Evolutionary conservation across 306 rosid genomes (phyloP).

Genomic region (Pueraria montana): DNA sequence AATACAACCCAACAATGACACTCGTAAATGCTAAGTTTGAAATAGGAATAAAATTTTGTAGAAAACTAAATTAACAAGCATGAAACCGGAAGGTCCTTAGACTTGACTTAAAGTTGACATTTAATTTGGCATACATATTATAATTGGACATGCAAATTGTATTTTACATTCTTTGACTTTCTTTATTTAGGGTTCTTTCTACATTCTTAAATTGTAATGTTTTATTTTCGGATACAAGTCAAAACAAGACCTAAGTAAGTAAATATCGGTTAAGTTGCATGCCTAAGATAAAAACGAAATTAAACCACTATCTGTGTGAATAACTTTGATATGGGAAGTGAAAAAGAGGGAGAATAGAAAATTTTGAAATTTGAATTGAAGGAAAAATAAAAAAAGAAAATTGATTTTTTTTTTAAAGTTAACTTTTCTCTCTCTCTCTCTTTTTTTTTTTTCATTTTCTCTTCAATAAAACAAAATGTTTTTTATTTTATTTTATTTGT

Average conservation of each 20-base stretch:
- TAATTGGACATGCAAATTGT: not conserved
- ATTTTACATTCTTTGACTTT: not conserved
- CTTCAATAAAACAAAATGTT: no score
- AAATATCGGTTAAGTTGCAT: not conserved
- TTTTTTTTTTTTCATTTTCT: no score
- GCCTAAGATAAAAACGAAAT: not conserved
- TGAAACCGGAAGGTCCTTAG: not conserved
- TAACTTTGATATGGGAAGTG: no score
- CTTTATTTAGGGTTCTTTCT: not conserved
- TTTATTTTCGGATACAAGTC: not conserved
- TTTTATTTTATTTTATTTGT: no score
- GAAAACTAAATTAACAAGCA: not conserved
- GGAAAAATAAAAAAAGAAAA: no score
- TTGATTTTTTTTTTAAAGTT: no score
- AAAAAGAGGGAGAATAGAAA: no score
- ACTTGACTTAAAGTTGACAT: conserved; percentile 38
- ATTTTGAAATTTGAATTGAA: no score
- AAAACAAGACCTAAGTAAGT: not conserved
- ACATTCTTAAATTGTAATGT: not conserved
- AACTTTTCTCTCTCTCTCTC: no score
- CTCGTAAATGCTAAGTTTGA: not conserved
- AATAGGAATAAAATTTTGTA: not conserved
- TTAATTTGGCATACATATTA: not conserved
- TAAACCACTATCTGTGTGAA: not conserved
- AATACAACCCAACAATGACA: conserved; percentile 12